phyloP scores from a whole-genome alignment of 371 early-diverging fungal species.

The Sporodiniella umbellata region DNA sequence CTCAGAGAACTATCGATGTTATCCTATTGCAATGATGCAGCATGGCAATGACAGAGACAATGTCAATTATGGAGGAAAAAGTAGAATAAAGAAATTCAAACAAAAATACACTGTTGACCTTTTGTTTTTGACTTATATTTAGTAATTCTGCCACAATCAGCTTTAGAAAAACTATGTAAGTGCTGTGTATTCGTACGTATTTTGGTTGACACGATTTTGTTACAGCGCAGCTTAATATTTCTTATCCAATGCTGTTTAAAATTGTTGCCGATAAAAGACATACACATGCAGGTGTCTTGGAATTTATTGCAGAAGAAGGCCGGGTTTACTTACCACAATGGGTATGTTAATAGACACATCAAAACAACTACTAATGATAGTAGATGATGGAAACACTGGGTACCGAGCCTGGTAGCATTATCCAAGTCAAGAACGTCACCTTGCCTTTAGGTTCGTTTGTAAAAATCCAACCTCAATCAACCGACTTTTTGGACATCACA shows the following conservation, averaged over 20 bases:
- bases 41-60: slow-evolving; percentile 69
- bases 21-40: slow-evolving; percentile 80
- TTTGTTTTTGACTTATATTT: not conserved
- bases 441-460: slow-evolving; percentile 92
- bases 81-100: slow-evolving; percentile 45
- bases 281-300: slow-evolving; percentile 97
- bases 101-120: too few relatives aligned
- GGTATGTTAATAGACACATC: slow-evolving; percentile 46
- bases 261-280: slow-evolving; percentile 50
- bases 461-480: slow-evolving; percentile 97
- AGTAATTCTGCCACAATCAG: slow-evolving; percentile 91
- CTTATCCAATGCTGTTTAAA: slow-evolving; percentile 92
- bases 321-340: slow-evolving; percentile 95
- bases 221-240: slow-evolving; percentile 80
- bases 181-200: not conserved
- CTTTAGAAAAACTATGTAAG: slow-evolving; percentile 81
- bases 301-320: slow-evolving; percentile 98
- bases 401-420: slow-evolving; percentile 73
- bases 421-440: slow-evolving; percentile 77
- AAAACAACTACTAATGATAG: not conserved
- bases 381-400: slow-evolving; percentile 94
- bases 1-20: slow-evolving; percentile 71
- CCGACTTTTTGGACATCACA: slow-evolving; percentile 96
- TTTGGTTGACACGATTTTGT: not conserved
- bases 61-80: slow-evolving; percentile 83